Base-by-base conservation (phyloP, 345 rosid species). In the Brassica rapa region DNA sequence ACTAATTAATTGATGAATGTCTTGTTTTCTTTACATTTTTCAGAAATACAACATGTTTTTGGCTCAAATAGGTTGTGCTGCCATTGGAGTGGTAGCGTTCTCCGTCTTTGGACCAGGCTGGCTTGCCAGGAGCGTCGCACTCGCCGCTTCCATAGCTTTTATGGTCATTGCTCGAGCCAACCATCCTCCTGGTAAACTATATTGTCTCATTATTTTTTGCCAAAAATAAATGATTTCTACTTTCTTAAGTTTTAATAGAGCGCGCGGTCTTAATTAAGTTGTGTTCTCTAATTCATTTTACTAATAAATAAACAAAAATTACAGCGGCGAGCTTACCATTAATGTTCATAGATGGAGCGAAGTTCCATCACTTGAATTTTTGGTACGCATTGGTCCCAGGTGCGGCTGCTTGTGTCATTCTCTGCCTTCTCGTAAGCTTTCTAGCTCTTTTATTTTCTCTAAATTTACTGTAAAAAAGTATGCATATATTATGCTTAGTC, bases 11-110 rank as follows among this genome's bases (percentile, higher is more conserved):
- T 41, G 30, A 15, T 24, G 56, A n/a, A 5, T 51, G 56, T n/a
- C 19, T n/a, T 41, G 24, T 49, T 33, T 49, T 21, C 23, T 32
- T 57, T 78, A 6, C 1, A 14, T 51, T 62, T 62, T 85, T 90
- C 97, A 94, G 97, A 94, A 89, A 77, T 94, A 92, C 91, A 90
- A 94, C 72, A 84, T 94, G 83, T 94, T 94, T 90, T 81, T 88
- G 86, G 93, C 97, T 66, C 98, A 94, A 76, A 87, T 92, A 51
- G 98, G 97, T 23, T 94, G 98, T 79, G 95, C 97, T 21, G 91
- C 90, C 8, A 84, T 91, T 5, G 98, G 98, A 33, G 97, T 94
- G 29, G 16, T 90, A 43, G 94, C 97, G 2, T 85, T 92, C 72
- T 46, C 89, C 5, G 6, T 83, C 65, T 86, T 92, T 53, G 98